Evolutionary conservation across 2,329 filamentous ascomycete genomes (phyloP).

Genomic region (Pseudocercospora crystallina): DNA sequence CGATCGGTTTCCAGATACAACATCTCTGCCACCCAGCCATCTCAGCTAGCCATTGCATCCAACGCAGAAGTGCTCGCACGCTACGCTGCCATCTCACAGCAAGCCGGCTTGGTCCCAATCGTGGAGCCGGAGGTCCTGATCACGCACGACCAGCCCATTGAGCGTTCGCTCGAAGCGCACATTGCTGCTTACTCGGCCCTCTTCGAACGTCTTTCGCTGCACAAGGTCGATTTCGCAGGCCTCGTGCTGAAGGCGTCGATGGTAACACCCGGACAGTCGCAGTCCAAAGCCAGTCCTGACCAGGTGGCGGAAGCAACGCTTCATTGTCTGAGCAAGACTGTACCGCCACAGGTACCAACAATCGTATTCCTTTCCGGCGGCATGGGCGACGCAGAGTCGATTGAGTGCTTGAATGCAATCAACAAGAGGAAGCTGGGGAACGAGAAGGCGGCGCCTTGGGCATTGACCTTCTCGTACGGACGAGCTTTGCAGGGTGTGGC

Average conservation of each 20-base stretch:
- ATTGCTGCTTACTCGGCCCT: slow-evolving; percentile 9
- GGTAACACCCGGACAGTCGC: neutral
- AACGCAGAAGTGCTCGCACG: slow-evolving; percentile 8
- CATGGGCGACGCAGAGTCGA: slow-evolving; percentile 8
- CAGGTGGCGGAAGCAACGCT: slow-evolving; percentile 6
- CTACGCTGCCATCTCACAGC: slow-evolving; percentile 8
- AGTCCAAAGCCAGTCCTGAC: neutral
- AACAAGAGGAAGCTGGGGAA: slow-evolving; percentile 10
- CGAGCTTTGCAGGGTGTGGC: slow-evolving; percentile 8
- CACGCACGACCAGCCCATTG: slow-evolving; percentile 8
- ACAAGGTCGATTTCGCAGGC: slow-evolving; percentile 8
- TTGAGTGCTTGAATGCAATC: slow-evolving; percentile 7
- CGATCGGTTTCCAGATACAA: neutral
- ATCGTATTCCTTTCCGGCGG: slow-evolving; percentile 10
- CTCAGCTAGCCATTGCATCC: neutral
- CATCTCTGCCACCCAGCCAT: slow-evolving; percentile 2
- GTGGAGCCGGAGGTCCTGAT: slow-evolving; percentile 10
- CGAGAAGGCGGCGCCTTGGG: slow-evolving; percentile 3
- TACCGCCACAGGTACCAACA: slow-evolving; percentile 1
- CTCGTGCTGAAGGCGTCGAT: slow-evolving; percentile 7
- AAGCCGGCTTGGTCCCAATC: slow-evolving; percentile 6
- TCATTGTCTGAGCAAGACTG: neutral
- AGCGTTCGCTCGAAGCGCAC: slow-evolving; percentile 6
- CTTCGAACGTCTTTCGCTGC: slow-evolving; percentile 4
- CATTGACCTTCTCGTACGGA: slow-evolving; percentile 8